phyloP scores from a whole-genome alignment of 345 rosid species.

The Tarenaya hassleriana region DNA sequence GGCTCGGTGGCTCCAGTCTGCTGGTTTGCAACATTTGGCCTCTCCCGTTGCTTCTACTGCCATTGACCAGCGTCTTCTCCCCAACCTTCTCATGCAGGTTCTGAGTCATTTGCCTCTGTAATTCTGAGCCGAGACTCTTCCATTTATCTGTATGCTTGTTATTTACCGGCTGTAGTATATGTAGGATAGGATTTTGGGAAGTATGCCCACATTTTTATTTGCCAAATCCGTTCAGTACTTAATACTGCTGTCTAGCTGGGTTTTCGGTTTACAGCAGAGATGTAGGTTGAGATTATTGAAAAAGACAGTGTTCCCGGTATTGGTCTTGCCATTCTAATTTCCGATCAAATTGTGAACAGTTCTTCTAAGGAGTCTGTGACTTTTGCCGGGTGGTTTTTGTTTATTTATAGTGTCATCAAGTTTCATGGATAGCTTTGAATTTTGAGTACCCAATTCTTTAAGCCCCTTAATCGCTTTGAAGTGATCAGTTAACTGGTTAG shows the following conservation, averaged over 20 bases:
- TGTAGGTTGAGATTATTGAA: background rate
- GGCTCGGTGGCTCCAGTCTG: conserved; percentile 99
- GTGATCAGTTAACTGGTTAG: conserved; percentile 12
- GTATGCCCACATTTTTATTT: background rate
- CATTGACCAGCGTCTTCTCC: conserved; percentile 79
- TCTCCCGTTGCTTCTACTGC: conserved; percentile 83
- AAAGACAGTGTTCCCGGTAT: background rate
- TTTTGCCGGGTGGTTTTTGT: background rate
- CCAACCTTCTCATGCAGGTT: conserved; percentile 93
- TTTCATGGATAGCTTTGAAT: background rate
- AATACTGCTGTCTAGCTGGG: background rate
- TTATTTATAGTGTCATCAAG: background rate
- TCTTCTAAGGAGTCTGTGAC: too few relatives aligned
- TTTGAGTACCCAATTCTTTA: background rate
- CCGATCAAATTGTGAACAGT: too few relatives aligned
- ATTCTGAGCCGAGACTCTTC: conserved; percentile 52
- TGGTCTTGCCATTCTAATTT: too few relatives aligned
- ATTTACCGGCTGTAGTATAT: background rate
- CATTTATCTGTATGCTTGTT: conserved; percentile 17
- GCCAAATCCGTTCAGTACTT: background rate
- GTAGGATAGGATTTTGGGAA: background rate
- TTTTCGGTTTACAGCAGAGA: background rate
- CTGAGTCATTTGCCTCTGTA: conserved; percentile 5
- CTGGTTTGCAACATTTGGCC: conserved; percentile 99
- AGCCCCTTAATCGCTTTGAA: background rate